A percentile compares a stretch with the other conserved stretches of the same genome.
Conservation (phyloP, 2,329 filamentous ascomycete species). For the Aspergillus novofumigatus region DNA sequence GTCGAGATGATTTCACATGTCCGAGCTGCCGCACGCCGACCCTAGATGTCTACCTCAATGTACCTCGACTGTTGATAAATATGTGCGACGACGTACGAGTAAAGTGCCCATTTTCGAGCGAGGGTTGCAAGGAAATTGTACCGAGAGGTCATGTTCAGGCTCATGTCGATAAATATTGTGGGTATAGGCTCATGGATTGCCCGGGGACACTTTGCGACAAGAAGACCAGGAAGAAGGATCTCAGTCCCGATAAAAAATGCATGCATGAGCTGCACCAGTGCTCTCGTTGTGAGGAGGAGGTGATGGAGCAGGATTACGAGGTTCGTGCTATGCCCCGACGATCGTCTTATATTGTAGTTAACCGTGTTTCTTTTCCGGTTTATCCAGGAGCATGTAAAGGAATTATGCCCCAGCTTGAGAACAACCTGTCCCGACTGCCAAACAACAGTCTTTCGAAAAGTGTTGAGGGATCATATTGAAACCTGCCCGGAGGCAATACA, state of each 20-base stretch:
- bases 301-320: conserved; percentile 54
- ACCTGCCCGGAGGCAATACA: conserved; percentile 34
- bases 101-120: conserved; percentile 52
- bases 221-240: conserved; percentile 53
- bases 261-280: conserved; percentile 52
- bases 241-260: conserved; percentile 46
- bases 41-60: conserved; percentile 35
- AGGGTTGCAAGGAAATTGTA: conserved; percentile 52
- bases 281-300: conserved; percentile 48
- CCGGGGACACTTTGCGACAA: conserved; percentile 47
- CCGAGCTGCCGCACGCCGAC: conserved; percentile 54
- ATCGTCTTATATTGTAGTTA: conserved; percentile 3
- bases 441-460: conserved; percentile 27
- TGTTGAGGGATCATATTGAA: conserved; percentile 34
- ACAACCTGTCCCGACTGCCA: conserved; percentile 37
- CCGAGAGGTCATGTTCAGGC: conserved; percentile 55
- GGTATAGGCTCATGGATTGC: conserved; percentile 52
- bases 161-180: conserved; percentile 59
- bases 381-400: conserved; percentile 32
- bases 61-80: conserved; percentile 54
- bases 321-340: conserved; percentile 24
- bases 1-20: conserved; percentile 44
- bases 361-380: background rate
- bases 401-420: conserved; percentile 35
- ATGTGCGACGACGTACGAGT: conserved; percentile 61